A percentile compares a stretch with the other conserved stretches of the same genome.
Conservation (phyloP, 345 rosid genomes). For the Atalantia buxifolia region DNA sequence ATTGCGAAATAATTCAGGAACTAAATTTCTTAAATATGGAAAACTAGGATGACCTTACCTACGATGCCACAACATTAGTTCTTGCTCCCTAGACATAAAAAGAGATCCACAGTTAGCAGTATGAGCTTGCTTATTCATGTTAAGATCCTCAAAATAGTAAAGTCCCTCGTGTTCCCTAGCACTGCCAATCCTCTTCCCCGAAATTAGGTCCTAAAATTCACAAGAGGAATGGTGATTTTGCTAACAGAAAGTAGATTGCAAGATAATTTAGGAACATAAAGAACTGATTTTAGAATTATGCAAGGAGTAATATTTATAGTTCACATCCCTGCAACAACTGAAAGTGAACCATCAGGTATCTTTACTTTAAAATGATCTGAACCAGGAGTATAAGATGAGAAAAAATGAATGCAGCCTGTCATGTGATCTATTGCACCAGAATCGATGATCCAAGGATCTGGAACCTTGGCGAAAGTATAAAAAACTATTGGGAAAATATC, state of each 20-base stretch:
- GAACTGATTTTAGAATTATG: neutral
- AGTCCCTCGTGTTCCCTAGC: neutral
- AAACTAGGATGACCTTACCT: neutral
- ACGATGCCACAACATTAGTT: neutral
- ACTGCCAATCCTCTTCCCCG: neutral
- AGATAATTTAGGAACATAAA: neutral
- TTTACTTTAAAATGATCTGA: too few relatives aligned
- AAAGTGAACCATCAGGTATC: neutral
- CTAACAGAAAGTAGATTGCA: too few relatives aligned
- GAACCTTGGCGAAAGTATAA: neutral
- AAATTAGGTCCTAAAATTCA: too few relatives aligned
- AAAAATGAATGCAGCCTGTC: too few relatives aligned
- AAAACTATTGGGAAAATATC: too few relatives aligned
- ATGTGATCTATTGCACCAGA: neutral
- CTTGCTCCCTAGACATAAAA: neutral
- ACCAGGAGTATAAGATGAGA: neutral
- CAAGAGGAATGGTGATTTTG: too few relatives aligned
- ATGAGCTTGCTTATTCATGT: too few relatives aligned
- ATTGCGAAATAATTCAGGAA: too few relatives aligned
- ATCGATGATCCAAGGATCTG: neutral
- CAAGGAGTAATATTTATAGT: too few relatives aligned
- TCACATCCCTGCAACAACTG: neutral
- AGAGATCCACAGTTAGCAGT: neutral
- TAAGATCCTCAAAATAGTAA: too few relatives aligned
- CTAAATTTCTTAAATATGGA: too few relatives aligned